Conservation (phyloP, 805 yeast genomes). For the Candida adriatica region DNA sequence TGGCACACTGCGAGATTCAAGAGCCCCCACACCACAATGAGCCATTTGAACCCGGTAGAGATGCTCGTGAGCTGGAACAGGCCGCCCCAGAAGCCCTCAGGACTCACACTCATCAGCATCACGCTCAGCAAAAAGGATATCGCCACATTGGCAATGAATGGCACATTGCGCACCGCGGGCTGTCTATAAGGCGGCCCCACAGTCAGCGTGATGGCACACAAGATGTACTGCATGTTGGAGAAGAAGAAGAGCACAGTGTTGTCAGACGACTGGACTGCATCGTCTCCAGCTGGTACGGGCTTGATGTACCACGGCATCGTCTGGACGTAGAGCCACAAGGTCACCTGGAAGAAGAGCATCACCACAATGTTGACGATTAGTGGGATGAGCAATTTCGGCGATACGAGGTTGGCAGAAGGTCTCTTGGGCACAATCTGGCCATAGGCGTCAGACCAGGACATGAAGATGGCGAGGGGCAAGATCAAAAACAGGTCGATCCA, state of each 20-base stretch:
- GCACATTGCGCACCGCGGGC: slow-evolving; percentile 56
- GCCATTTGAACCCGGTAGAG: slow-evolving; percentile 40
- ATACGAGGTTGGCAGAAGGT: slow-evolving; percentile 91
- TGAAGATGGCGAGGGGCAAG: slow-evolving; percentile 89
- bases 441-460: slow-evolving; percentile 95
- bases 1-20: slow-evolving; percentile 39
- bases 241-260: slow-evolving; percentile 79
- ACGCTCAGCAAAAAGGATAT: slow-evolving; percentile 44
- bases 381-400: slow-evolving; percentile 81
- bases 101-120: slow-evolving; percentile 46
- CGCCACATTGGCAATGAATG: slow-evolving; percentile 60
- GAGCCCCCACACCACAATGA: slow-evolving; percentile 40
- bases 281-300: slow-evolving; percentile 79
- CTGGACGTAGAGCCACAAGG: slow-evolving; percentile 57
- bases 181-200: slow-evolving; percentile 93
- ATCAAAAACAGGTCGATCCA: slow-evolving; percentile 89
- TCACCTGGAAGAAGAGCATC: slow-evolving; percentile 56
- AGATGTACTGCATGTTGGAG: slow-evolving; percentile 84
- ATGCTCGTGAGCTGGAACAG: slow-evolving; percentile 72
- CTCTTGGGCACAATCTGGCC: slow-evolving; percentile 53
- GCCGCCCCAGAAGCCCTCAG: slow-evolving; percentile 49
- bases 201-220: slow-evolving; percentile 76
- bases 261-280: slow-evolving; percentile 78
- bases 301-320: slow-evolving; percentile 65
- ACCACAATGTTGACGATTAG: slow-evolving; percentile 70